Conservation (phyloP, 768 basidiomycete genomes). For the Psilocybe tampanensis region DNA sequence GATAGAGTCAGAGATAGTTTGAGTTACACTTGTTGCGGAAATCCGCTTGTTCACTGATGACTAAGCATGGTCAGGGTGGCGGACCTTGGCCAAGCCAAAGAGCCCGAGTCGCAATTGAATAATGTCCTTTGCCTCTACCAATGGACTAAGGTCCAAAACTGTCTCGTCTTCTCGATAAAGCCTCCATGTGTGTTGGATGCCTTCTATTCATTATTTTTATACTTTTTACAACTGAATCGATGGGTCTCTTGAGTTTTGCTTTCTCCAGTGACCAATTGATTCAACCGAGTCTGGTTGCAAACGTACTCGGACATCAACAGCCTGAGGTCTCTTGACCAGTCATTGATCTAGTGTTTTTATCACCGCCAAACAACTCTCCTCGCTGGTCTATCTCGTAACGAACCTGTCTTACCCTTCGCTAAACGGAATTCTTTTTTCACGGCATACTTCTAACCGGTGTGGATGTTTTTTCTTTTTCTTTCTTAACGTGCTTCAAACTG, state of each 20-base stretch:
- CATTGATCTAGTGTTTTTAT: too few relatives aligned
- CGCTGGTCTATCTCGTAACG: too few relatives aligned
- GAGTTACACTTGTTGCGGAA: too few relatives aligned
- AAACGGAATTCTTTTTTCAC: background rate
- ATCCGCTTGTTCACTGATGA: too few relatives aligned
- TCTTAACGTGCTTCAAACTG: background rate
- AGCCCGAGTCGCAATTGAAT: background rate
- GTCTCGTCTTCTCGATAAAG: constrained; percentile 5
- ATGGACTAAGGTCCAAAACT: constrained; percentile 1
- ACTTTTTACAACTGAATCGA: background rate
- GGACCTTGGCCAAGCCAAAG: too few relatives aligned
- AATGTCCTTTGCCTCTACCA: constrained; percentile 8
- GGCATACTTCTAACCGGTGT: background rate
- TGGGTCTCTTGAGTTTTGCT: background rate
- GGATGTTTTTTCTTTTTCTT: background rate
- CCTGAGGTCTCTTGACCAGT: background rate
- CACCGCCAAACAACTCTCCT: too few relatives aligned
- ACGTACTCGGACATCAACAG: background rate
- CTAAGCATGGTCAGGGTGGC: too few relatives aligned
- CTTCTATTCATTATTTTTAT: constrained; percentile 19
- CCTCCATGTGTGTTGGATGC: constrained; percentile 9
- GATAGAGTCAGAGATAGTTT: too few relatives aligned
- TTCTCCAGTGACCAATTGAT: background rate
- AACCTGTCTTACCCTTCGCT: background rate
- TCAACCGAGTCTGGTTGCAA: background rate